These are phyloP conservation scores for Dorcoceras hygrometricum DNA, from an alignment of 257 asterid genomes.

Conservation along the genomic window DNA sequence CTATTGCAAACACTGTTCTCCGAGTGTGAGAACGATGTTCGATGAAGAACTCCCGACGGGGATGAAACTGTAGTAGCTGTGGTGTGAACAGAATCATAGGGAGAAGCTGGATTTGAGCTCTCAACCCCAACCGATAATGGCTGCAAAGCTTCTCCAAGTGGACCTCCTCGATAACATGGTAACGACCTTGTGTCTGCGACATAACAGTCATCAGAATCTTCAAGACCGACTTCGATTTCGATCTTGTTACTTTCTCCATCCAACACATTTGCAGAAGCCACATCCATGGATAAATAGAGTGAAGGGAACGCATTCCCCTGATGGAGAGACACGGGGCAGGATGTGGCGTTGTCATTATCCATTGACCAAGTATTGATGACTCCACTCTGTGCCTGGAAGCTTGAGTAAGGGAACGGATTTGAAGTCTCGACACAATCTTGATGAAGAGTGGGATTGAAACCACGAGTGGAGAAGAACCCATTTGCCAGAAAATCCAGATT, in stretches of 20 bases:
- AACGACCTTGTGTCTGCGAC: conserved; percentile 22
- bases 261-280: conserved; percentile 43
- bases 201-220: conserved; percentile 18
- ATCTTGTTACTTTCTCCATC: conserved; percentile 43
- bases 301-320: conserved; percentile 41
- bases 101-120: conserved; percentile 40
- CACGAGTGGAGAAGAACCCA: conserved; percentile 27
- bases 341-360: conserved; percentile 15
- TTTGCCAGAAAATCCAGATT: conserved; percentile 33
- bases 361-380: conserved; percentile 57
- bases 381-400: conserved; percentile 24
- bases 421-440: conserved; percentile 33
- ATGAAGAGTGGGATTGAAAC: conserved; percentile 14
- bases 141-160: conserved; percentile 73
- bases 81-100: conserved; percentile 45
- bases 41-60: conserved; percentile 67
- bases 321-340: conserved; percentile 1
- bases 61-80: conserved; percentile 54
- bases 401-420: conserved; percentile 33
- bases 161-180: conserved; percentile 60
- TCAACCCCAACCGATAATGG: conserved; percentile 26
- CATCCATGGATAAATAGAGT: conserved; percentile 57
- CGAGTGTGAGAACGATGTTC: conserved; percentile 53
- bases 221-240: background rate
- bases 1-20: conserved; percentile 72